Conservation (phyloP, 352 stramenopile genomes). For the Pilasporangium apinafurcum region DNA sequence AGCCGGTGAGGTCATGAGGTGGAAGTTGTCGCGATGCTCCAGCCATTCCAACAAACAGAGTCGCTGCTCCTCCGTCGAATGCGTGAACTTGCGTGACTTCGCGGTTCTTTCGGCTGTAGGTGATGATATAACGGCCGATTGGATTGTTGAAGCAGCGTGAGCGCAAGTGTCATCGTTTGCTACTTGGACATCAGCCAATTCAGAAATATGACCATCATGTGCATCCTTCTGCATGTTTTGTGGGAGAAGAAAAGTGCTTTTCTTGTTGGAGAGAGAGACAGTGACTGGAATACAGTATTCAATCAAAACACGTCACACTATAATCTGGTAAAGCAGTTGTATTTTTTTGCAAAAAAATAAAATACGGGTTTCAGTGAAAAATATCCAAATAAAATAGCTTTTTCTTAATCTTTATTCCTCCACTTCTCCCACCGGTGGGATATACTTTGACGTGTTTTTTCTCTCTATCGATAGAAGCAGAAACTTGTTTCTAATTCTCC, state of each 20-base stretch:
- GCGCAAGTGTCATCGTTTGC: neutral
- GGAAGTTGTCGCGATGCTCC: conserved; percentile 37
- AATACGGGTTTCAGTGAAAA: no score
- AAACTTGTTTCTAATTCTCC: no score
- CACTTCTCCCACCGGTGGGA: no score
- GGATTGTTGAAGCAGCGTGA: neutral
- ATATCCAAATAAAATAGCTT: no score
- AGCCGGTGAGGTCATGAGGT: conserved; percentile 19
- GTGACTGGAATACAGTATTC: no score
- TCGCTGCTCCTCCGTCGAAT: conserved; percentile 42
- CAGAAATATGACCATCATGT: no score
- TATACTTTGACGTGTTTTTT: no score
- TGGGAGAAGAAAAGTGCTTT: conserved; percentile 5
- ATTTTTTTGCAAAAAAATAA: no score
- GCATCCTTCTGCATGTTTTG: neutral
- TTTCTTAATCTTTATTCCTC: no score
- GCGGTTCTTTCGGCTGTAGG: neutral
- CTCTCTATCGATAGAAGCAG: no score
- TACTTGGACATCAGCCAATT: no score
- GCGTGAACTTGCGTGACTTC: conserved; percentile 38
- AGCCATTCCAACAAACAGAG: conserved; percentile 49
- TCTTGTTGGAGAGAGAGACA: conserved; percentile 1
- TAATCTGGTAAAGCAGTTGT: neutral
- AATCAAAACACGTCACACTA: neutral
- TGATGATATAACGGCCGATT: neutral